These are phyloP conservation scores for Fraxinus floribunda DNA, from an alignment of 305 asterid genomes.

Conservation along the genomic window DNA sequence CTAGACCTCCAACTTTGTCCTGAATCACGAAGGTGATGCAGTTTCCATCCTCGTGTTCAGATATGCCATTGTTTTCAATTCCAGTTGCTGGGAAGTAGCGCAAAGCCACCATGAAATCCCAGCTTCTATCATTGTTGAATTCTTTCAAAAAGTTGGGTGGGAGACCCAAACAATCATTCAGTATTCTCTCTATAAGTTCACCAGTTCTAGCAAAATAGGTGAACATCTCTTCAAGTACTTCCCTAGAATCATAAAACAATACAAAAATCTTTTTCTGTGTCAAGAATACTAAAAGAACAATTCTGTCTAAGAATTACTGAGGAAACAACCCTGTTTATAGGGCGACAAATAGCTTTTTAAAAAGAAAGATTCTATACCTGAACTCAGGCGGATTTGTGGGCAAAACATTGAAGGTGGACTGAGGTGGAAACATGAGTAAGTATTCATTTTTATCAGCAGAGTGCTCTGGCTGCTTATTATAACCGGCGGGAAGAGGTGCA, in stretches of 20 bases:
- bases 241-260: slow-evolving; percentile 17
- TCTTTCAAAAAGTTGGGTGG: slow-evolving; percentile 35
- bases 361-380: slow-evolving; percentile 26
- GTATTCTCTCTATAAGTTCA: slow-evolving; percentile 28
- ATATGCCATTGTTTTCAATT: slow-evolving; percentile 26
- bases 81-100: slow-evolving; percentile 36
- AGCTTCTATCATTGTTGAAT: slow-evolving; percentile 39
- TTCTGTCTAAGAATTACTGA: neutral
- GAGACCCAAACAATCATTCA: slow-evolving; percentile 42
- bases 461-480: slow-evolving; percentile 35
- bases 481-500: slow-evolving; percentile 62
- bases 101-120: slow-evolving; percentile 41
- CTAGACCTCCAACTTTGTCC: slow-evolving; percentile 45
- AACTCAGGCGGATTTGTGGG: slow-evolving; percentile 41
- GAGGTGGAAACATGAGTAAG: slow-evolving; percentile 52
- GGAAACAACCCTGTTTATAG: neutral
- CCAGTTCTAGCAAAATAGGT: slow-evolving; percentile 23
- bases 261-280: too few species aligned
- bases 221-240: slow-evolving; percentile 32
- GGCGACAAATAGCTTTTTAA: neutral
- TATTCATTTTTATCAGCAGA: slow-evolving; percentile 52
- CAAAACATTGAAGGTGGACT: slow-evolving; percentile 38
- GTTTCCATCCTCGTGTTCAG: slow-evolving; percentile 35
- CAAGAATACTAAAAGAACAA: neutral
- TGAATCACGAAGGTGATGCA: slow-evolving; percentile 36